Evolutionary conservation across 139 green algal species (phyloP).

Genomic region (Zygnema circumcarinatum): DNA sequence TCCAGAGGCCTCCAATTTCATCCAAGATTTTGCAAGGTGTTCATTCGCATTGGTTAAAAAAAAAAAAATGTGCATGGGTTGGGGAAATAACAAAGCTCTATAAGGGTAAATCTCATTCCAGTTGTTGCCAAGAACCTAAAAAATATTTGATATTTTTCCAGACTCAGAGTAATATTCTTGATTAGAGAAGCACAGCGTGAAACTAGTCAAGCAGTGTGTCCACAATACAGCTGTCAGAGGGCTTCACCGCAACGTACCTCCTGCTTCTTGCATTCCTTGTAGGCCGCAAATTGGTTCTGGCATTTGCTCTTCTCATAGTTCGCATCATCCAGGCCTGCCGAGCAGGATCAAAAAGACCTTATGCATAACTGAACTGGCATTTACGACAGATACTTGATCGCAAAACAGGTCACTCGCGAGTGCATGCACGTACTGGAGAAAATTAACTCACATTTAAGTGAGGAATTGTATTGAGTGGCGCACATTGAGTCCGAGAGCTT

Average conservation of each 20-base stretch:
- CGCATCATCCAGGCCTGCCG: conserved; percentile 13
- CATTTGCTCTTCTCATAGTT: conserved; percentile 43
- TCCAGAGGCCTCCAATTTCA: too few relatives aligned
- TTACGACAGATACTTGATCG: too few relatives aligned
- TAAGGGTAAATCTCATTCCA: too few relatives aligned
- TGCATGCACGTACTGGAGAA: neutral
- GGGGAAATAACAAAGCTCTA: too few relatives aligned
- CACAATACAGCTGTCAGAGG: too few relatives aligned
- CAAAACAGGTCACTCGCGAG: neutral
- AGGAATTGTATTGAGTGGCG: conserved; percentile 9
- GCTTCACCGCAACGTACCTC: conserved; percentile 26
- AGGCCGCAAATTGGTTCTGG: conserved; percentile 23
- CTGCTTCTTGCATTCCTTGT: conserved; percentile 45
- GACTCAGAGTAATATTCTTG: too few relatives aligned
- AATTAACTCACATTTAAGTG: conserved; percentile 18
- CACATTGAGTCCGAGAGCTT: conserved; percentile 21
- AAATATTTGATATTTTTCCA: neutral
- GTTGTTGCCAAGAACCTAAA: neutral
- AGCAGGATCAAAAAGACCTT: neutral
- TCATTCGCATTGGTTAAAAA: too few relatives aligned
- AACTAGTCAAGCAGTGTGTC: too few relatives aligned
- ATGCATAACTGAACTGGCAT: neutral
- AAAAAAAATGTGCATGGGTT: too few relatives aligned
- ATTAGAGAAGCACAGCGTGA: too few relatives aligned
- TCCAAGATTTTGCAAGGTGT: too few relatives aligned